Evolutionary conservation across 768 basidiomycete genomes (phyloP).

Genomic region (Lepiota venenata): DNA sequence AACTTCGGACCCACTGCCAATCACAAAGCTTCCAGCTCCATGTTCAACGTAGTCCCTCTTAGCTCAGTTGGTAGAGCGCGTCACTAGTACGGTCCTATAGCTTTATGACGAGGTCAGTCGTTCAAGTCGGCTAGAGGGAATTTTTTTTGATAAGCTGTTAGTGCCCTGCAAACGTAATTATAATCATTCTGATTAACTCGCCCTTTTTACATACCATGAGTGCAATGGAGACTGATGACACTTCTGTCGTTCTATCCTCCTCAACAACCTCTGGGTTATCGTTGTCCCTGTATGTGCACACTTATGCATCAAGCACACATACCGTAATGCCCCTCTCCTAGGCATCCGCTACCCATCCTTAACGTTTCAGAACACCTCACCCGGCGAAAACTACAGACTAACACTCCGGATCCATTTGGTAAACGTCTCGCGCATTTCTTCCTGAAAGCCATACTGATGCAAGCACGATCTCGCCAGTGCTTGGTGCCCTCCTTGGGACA

Average conservation of each 20-base stretch:
- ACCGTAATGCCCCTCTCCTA: slow-evolving; percentile 30
- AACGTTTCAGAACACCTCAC: slow-evolving; percentile 97
- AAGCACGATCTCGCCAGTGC: slow-evolving; percentile 44
- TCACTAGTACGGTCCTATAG: slow-evolving; percentile 36
- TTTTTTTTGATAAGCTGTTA: slow-evolving; percentile 8
- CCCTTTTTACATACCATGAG: slow-evolving; percentile 28
- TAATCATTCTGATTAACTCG: not conserved
- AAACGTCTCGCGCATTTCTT: slow-evolving; percentile 20
- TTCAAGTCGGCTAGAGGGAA: slow-evolving; percentile 34
- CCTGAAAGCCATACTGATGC: not conserved
- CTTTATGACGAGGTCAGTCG: slow-evolving; percentile 31
- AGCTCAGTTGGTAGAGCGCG: slow-evolving; percentile 58
- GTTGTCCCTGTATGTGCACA: slow-evolving; percentile 59
- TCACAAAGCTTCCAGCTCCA: not conserved
- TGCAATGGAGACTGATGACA: slow-evolving; percentile 79
- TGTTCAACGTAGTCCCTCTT: slow-evolving; percentile 34
- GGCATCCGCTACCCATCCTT: slow-evolving; percentile 94
- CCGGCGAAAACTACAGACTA: slow-evolving; percentile 73
- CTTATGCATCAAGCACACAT: not conserved
- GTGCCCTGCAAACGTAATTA: not conserved
- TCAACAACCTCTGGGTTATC: slow-evolving; percentile 72
- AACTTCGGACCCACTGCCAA: not conserved
- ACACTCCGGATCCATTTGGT: slow-evolving; percentile 64
- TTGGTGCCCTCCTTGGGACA: slow-evolving; percentile 92
- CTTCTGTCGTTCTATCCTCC: slow-evolving; percentile 70